phyloP scores from a whole-genome alignment of 2,329 filamentous ascomycete species.

The Tolypocladium sp. region DNA sequence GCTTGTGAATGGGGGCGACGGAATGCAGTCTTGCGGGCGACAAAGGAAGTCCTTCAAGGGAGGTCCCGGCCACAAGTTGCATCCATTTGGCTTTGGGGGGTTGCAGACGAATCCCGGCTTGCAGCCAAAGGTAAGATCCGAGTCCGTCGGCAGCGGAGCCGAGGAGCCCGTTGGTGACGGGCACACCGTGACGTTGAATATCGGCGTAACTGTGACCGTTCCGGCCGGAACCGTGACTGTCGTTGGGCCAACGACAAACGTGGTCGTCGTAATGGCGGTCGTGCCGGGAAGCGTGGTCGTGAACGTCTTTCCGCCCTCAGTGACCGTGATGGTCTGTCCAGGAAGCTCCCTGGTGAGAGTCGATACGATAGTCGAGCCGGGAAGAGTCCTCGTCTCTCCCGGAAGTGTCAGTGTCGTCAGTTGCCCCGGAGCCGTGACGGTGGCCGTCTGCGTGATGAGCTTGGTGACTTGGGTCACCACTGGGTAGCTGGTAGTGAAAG shows the following conservation, averaged over 20 bases:
- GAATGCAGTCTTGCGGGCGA: slow-evolving; percentile 32
- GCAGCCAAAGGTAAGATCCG: slow-evolving; percentile 44
- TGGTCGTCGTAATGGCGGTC: slow-evolving; percentile 19
- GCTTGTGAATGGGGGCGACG: slow-evolving; percentile 24
- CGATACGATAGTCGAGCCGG: neutral
- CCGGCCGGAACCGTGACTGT: slow-evolving; percentile 18
- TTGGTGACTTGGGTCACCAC: slow-evolving; percentile 7
- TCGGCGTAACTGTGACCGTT: slow-evolving; percentile 17
- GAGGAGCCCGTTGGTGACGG: slow-evolving; percentile 30
- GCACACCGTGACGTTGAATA: slow-evolving; percentile 29
- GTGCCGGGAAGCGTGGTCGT: slow-evolving; percentile 18
- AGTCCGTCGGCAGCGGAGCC: slow-evolving; percentile 21
- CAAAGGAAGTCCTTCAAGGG: slow-evolving; percentile 39
- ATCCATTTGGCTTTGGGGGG: slow-evolving; percentile 37
- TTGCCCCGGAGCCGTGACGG: slow-evolving; percentile 4
- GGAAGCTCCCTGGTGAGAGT: slow-evolving; percentile 2
- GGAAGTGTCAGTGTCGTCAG: slow-evolving; percentile 4
- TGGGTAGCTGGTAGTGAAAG: slow-evolving; percentile 7
- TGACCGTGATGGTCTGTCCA: slow-evolving; percentile 7
- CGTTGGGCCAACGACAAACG: slow-evolving; percentile 14
- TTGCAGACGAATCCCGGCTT: slow-evolving; percentile 42
- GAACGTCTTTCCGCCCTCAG: slow-evolving; percentile 14
- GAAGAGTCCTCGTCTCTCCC: slow-evolving; percentile 1
- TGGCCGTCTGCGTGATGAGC: slow-evolving; percentile 3
- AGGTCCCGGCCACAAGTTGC: slow-evolving; percentile 40